Evolutionary conservation across 306 rosid species (phyloP), one percentile per base, ranked within the genome.

Genomic region (Ormosia semicastrata): DNA sequence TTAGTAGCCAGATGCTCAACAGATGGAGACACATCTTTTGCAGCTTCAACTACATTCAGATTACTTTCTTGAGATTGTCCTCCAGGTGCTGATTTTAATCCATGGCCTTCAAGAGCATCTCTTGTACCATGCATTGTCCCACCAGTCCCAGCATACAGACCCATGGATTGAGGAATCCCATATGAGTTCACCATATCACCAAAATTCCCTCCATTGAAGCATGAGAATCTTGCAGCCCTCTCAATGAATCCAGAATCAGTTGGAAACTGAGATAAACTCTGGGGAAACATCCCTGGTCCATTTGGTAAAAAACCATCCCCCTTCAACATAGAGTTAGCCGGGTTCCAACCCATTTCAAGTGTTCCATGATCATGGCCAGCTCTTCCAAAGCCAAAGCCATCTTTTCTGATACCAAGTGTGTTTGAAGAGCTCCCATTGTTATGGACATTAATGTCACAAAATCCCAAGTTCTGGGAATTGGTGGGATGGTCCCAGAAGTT

Each of bases 191-290:
- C 76, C 84, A 85, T 82, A 12, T 88, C 96, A 50, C 81, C 79
- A 17, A 91, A 87, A 85, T 73, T 89, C 71, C 98, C 97, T 52
- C 89, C 92, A 78, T 59, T 74, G 67, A 96, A 96, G 88, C 97
- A 93, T 3, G 98, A 92, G 54, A 93, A 89, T 76, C 97, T 84
- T 3, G 94, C 97, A 14, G 99, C 99, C 29, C 97, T 88, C 86
- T 96, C 99, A 7, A 96, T 91, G 83, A 93, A 93, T 6, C 87
- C 97, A 29, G 98, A 91, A 82, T 96, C 98, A 43, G 94, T 76
- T 36, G 98, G 99, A 77, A 93, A 85, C 85, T 95, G 98, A 81
- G 98, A 90, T 49, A 93, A 85, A 90, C 85, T 87, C 83, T 88
- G 90, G 0, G 93, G 89, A 66, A 85, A 78, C 43, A 88, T 76